These are phyloP conservation scores for Nitzschia putrida DNA, from an alignment of 108 stramenopile species.

Conservation along the genomic window DNA sequence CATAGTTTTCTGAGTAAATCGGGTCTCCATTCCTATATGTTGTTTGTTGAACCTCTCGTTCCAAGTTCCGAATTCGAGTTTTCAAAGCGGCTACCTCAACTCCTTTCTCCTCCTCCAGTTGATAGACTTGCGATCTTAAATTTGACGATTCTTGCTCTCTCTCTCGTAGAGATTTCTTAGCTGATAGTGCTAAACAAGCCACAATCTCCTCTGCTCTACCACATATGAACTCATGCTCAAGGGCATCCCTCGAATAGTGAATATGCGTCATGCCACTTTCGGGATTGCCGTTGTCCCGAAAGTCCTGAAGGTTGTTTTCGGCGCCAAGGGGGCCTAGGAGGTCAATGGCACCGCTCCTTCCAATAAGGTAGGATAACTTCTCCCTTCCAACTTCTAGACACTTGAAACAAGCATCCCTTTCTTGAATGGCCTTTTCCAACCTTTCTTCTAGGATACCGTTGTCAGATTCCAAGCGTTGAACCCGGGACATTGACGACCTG, in stretches of 20 bases:
- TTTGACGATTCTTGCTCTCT: conserved; percentile 29
- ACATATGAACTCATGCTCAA: not conserved
- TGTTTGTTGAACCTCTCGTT: conserved; percentile 9
- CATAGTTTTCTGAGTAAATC: not conserved
- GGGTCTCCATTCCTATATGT: not conserved
- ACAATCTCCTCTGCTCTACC: conserved; percentile 37
- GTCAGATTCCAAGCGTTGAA: not conserved
- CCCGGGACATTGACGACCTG: not conserved
- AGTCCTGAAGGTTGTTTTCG: not conserved
- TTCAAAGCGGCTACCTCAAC: conserved; percentile 20
- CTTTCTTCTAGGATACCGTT: not conserved
- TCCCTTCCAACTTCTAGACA: conserved; percentile 23
- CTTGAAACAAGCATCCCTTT: conserved; percentile 28
- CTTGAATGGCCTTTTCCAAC: not conserved
- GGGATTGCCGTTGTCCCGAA: not conserved
- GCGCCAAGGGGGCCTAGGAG: not conserved
- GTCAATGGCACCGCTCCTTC: not conserved
- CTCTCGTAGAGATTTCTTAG: conserved; percentile 21
- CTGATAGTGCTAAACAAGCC: conserved; percentile 24
- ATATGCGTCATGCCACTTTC: not conserved
- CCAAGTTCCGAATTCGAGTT: conserved; percentile 15
- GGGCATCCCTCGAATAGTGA: not conserved
- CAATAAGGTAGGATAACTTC: conserved; percentile 9
- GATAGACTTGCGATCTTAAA: conserved; percentile 25
- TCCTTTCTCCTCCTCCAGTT: conserved; percentile 27